Percentiles rank a stretch among this genome's conserved stretches.
phyloP scores from a whole-genome alignment of 805 yeast species.

The Priceomyces fermenticarens region DNA sequence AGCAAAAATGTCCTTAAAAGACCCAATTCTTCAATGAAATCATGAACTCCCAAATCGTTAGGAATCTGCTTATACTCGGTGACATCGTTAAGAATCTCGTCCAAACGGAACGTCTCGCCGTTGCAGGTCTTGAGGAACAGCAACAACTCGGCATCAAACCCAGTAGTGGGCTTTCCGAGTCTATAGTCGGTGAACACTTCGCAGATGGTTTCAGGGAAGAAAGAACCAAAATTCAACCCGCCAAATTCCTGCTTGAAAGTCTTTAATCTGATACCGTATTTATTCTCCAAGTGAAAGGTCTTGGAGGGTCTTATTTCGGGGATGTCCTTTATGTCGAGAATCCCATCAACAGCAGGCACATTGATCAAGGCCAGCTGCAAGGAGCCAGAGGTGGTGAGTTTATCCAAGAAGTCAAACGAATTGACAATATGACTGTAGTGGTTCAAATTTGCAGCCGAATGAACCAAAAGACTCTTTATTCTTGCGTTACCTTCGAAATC shows the following conservation, averaged over 20 bases:
- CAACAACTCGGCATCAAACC: background rate
- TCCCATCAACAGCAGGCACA: background rate
- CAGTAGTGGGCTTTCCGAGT: background rate
- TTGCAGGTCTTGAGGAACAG: background rate
- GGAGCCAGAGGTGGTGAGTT: constrained; percentile 3
- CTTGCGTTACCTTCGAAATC: constrained; percentile 4
- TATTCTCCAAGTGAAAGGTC: background rate
- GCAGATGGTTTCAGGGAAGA: constrained; percentile 1
- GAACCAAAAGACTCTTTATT: constrained; percentile 2
- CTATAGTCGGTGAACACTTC: constrained; percentile 1
- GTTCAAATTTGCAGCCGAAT: background rate
- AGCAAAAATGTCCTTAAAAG: constrained; percentile 9
- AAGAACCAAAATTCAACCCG: background rate
- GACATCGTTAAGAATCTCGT: background rate
- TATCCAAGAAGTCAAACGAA: constrained; percentile 9
- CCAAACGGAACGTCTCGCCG: background rate
- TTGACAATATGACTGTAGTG: constrained; percentile 3
- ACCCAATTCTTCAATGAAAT: constrained; percentile 12
- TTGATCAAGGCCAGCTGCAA: background rate
- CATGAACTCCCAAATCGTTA: constrained; percentile 16
- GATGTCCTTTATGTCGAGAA: background rate
- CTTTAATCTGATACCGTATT: constrained; percentile 2
- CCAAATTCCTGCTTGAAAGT: constrained; percentile 4
- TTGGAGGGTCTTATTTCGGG: background rate
- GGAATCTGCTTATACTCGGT: constrained; percentile 15